These are phyloP conservation scores for Fusarium heterosporum DNA, from an alignment of 2,329 filamentous ascomycete species.

Conservation along the genomic window DNA sequence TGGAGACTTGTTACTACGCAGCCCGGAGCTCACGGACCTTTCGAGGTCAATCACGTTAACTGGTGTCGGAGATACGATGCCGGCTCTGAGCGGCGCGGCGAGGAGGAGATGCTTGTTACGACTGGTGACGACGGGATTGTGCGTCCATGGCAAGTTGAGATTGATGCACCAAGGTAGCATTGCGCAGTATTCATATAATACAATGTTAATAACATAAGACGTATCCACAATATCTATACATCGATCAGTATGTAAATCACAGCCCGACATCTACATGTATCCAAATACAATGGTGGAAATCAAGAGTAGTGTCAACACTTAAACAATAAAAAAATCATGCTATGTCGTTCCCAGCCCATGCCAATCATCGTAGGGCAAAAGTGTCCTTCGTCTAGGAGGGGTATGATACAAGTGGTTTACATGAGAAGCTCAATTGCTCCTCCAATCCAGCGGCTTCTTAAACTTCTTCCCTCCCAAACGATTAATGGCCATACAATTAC, in stretches of 20 bases:
- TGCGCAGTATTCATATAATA: constrained; percentile 8
- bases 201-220: constrained; percentile 4
- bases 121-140: constrained; percentile 94
- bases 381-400: constrained; percentile 47
- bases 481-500: constrained; percentile 35
- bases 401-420: constrained; percentile 52
- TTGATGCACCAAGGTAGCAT: constrained; percentile 29
- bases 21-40: constrained; percentile 85
- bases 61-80: constrained; percentile 86
- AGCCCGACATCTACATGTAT: neutral
- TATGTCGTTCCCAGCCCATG: constrained; percentile 45
- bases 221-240: neutral
- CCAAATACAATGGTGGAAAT: neutral
- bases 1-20: constrained; percentile 80
- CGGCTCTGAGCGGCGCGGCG: constrained; percentile 63
- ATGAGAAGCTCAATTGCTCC: constrained; percentile 45
- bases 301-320: constrained; percentile 17
- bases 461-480: constrained; percentile 42
- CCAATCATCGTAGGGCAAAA: constrained; percentile 41
- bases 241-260: neutral
- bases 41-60: constrained; percentile 91
- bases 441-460: constrained; percentile 41
- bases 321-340: constrained; percentile 39
- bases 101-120: constrained; percentile 87
- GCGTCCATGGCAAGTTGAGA: constrained; percentile 78